Evolutionary conservation across 345 rosid species (phyloP).

Genomic region (Camelina neglecta): DNA sequence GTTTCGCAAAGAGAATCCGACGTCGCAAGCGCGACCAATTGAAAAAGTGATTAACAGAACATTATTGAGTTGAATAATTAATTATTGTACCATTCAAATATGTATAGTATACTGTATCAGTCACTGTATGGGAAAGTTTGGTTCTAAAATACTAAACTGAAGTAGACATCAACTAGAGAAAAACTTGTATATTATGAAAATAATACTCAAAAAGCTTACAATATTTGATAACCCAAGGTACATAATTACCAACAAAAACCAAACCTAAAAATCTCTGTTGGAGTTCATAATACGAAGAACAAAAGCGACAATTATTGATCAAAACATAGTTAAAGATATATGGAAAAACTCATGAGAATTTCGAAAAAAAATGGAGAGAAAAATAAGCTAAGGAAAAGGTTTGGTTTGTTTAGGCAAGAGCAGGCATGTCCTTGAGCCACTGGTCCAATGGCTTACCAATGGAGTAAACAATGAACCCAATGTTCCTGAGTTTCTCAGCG

Average conservation of each 20-base stretch:
- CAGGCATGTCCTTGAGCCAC: conserved; percentile 98
- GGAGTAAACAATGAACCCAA: conserved; percentile 89
- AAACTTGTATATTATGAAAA: conserved; percentile 5
- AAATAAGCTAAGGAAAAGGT: conserved; percentile 20
- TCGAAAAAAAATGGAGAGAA: conserved; percentile 1
- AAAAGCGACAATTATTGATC: conserved; percentile 29
- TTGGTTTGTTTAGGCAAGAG: conserved; percentile 58
- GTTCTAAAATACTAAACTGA: neutral
- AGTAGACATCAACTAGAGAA: neutral
- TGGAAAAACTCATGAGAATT: conserved; percentile 41
- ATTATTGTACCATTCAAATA: neutral
- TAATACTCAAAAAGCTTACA: conserved; percentile 28
- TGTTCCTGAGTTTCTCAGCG: conserved; percentile 68
- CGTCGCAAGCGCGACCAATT: conserved; percentile 15
- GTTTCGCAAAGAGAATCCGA: neutral
- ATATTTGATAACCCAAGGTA: conserved; percentile 30
- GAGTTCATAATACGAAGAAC: conserved; percentile 15
- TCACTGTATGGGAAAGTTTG: too few relatives aligned
- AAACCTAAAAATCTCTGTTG: conserved; percentile 35
- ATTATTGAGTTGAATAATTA: neutral
- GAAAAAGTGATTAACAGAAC: neutral
- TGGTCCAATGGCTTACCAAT: conserved; percentile 92
- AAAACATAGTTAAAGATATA: conserved; percentile 32
- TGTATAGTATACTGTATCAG: too few relatives aligned
- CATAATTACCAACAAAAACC: conserved; percentile 37